Conservation (phyloP, 495 filamentous ascomycete genomes). For the Margaritispora aquatica region DNA sequence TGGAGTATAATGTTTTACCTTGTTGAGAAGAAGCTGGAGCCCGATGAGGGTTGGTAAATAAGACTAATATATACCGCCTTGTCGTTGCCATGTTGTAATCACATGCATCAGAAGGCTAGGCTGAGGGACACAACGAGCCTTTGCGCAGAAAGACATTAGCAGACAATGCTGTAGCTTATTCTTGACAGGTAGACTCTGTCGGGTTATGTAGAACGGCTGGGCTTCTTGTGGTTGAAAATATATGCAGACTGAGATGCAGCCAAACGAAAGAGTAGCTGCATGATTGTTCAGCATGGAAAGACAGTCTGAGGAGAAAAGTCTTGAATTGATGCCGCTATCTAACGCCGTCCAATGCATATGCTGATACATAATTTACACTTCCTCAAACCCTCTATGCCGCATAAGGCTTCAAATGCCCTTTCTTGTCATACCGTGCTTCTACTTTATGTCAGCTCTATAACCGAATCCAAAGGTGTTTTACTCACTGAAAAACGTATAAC, state of each 20-base stretch:
- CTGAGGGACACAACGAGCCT: no score
- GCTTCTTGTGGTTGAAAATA: background rate
- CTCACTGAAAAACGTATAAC: constrained; percentile 99
- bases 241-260: no score
- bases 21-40: no score
- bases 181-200: no score
- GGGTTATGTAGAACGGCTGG: background rate
- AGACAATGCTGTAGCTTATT: no score
- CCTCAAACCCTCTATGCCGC: background rate
- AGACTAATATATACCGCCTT: no score
- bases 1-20: no score
- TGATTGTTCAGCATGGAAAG: background rate
- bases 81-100: no score
- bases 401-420: constrained; percentile 41
- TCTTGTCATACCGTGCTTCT: constrained; percentile 86
- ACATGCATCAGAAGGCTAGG: no score
- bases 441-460: constrained; percentile 6
- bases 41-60: no score
- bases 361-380: background rate
- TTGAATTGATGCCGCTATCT: background rate
- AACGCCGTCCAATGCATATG: constrained; percentile 9
- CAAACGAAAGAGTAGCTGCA: background rate
- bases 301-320: background rate
- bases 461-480: constrained; percentile 6
- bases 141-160: no score